Evolutionary conservation across 225 moss, liverwort and hornwort species (phyloP).

Genomic region (Polytrichum commune): DNA sequence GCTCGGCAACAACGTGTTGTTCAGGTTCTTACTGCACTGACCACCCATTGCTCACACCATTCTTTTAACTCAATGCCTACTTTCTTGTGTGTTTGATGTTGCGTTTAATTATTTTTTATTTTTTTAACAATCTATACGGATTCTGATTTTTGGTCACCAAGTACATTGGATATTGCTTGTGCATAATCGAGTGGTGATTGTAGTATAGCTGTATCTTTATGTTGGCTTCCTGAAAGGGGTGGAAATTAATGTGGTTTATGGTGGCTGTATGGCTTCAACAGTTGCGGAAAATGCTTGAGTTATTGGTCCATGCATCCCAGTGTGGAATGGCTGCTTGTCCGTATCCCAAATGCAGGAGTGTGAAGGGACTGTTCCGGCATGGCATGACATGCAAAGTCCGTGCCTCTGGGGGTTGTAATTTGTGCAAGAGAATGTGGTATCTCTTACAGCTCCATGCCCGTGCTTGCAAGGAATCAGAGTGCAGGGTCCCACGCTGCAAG

Average conservation of each 20-base stretch:
- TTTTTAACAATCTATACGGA: no score
- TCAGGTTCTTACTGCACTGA: slow-evolving; percentile 56
- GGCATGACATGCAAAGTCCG: slow-evolving; percentile 81
- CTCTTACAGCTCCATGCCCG: slow-evolving; percentile 95
- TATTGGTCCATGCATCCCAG: slow-evolving; percentile 91
- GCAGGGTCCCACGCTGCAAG: slow-evolving; percentile 98
- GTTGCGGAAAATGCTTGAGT: slow-evolving; percentile 98
- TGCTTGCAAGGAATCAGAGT: slow-evolving; percentile 95
- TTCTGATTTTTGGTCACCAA: no score
- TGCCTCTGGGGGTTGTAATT: slow-evolving; percentile 89
- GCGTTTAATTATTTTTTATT: no score
- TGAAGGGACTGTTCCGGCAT: slow-evolving; percentile 90
- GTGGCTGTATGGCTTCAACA: slow-evolving; percentile 38
- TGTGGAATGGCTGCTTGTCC: slow-evolving; percentile 62
- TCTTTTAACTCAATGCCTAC: no score
- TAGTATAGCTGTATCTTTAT: no score
- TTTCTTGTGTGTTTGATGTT: no score
- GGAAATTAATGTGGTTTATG: slow-evolving; percentile 6
- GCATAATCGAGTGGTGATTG: no score
- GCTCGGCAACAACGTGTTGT: slow-evolving; percentile 91
- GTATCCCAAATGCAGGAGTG: slow-evolving; percentile 97
- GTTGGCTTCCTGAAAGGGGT: no score
- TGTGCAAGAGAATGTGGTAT: slow-evolving; percentile 99
- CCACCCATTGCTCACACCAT: neutral
- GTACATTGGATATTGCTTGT: no score